Conservation (phyloP, 495 filamentous ascomycete species). For the Podospora sp. region DNA sequence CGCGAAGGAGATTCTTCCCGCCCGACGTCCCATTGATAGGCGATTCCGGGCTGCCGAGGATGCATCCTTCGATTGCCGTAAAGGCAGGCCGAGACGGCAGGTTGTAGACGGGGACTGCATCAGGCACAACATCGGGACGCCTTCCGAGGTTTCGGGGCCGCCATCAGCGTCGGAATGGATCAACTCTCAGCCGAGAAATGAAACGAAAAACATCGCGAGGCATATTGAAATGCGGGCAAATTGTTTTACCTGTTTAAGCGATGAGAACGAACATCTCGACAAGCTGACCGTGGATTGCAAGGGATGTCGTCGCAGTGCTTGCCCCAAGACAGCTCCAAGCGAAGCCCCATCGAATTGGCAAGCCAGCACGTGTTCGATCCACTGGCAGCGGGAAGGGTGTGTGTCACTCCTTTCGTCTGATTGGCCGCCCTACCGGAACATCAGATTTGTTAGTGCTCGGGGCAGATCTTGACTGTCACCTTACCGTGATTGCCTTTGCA, state of each 20-base stretch:
- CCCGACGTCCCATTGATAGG: not conserved
- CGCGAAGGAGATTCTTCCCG: not conserved
- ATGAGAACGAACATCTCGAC: no score
- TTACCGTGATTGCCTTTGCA: not conserved
- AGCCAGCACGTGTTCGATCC: not conserved
- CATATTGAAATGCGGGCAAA: not conserved
- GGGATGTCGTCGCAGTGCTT: no score
- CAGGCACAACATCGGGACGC: not conserved
- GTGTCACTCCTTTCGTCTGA: not conserved
- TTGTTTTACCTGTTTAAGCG: no score
- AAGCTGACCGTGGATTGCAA: no score
- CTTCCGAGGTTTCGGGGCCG: not conserved
- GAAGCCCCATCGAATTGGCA: no score
- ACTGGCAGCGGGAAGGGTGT: not conserved
- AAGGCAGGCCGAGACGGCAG: not conserved
- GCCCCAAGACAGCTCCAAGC: no score
- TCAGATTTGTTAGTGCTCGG: not conserved
- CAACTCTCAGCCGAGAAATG: not conserved
- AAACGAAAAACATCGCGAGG: not conserved
- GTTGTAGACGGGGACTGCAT: not conserved
- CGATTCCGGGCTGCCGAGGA: not conserved
- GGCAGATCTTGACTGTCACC: not conserved
- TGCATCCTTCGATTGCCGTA: not conserved
- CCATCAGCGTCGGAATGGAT: not conserved
- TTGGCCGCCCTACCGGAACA: not conserved